Conservation (phyloP, 176 grass and related monocot genomes). For the Hordeum marinum region DNA sequence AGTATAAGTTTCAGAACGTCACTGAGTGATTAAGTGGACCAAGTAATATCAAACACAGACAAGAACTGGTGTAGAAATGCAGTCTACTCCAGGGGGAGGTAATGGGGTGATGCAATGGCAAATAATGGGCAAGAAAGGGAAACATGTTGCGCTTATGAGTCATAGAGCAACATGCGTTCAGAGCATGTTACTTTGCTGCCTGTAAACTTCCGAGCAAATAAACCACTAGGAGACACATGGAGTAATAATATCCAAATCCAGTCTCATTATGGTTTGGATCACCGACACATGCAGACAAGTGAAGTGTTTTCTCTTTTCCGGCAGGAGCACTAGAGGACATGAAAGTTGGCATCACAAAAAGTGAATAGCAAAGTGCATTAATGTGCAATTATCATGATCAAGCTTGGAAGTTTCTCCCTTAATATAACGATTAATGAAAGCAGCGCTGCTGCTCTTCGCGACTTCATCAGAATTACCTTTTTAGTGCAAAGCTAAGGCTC, state of each 20-base stretch:
- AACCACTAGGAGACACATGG: background rate
- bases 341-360: slow-evolving; percentile 9
- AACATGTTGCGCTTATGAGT: background rate
- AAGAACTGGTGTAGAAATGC: background rate
- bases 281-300: slow-evolving; percentile 5
- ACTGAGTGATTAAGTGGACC: background rate
- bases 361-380: background rate
- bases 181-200: background rate
- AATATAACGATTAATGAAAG: background rate
- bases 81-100: background rate
- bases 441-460: background rate
- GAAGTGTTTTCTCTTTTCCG: background rate
- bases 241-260: background rate
- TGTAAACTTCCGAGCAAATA: slow-evolving; percentile 25
- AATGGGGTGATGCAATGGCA: background rate
- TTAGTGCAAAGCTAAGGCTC: too few relatives aligned
- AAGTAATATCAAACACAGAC: background rate
- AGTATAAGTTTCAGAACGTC: background rate
- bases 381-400: background rate
- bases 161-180: background rate
- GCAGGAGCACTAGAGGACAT: background rate
- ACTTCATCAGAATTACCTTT: background rate
- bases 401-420: background rate
- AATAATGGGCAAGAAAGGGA: background rate
- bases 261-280: background rate